A percentile compares a stretch with the other conserved stretches of the same genome.
Evolutionary conservation across 805 yeast genomes (phyloP).

Genomic region (Allodekkera sacchari): DNA sequence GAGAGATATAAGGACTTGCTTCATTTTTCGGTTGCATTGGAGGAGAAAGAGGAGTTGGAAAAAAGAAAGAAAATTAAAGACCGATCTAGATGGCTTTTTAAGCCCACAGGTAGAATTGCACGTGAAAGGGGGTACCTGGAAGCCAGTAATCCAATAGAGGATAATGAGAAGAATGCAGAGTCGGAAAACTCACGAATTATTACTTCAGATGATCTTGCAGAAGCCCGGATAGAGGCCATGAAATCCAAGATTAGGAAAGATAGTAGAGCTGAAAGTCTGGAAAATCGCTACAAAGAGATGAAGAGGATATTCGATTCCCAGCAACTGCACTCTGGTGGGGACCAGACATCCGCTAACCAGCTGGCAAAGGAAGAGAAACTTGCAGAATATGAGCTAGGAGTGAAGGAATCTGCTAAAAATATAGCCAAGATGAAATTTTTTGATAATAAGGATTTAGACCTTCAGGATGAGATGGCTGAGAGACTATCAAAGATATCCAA

Average conservation of each 20-base stretch:
- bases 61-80: constrained; percentile 9
- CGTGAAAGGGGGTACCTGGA: constrained; percentile 10
- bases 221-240: constrained; percentile 24
- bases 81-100: constrained; percentile 13
- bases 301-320: constrained; percentile 1
- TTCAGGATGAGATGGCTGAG: constrained; percentile 33
- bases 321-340: constrained; percentile 16
- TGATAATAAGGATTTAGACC: constrained; percentile 29
- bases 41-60: constrained; percentile 25
- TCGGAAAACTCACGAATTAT: constrained; percentile 1
- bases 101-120: constrained; percentile 19
- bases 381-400: constrained; percentile 7
- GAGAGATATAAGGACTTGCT: constrained; percentile 21
- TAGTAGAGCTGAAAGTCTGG: neutral
- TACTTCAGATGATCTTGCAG: constrained; percentile 16
- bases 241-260: constrained; percentile 23
- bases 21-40: constrained; percentile 24
- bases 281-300: neutral
- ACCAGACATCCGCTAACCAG: constrained; percentile 30
- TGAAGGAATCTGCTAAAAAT: constrained; percentile 20
- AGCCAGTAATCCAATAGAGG: constrained; percentile 3
- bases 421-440: constrained; percentile 31
- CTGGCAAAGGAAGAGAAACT: constrained; percentile 27
- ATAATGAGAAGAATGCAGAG: constrained; percentile 1
- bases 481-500: constrained; percentile 26